Conservation (phyloP, 495 filamentous ascomycete species). For the Cercophora newfieldiana region DNA sequence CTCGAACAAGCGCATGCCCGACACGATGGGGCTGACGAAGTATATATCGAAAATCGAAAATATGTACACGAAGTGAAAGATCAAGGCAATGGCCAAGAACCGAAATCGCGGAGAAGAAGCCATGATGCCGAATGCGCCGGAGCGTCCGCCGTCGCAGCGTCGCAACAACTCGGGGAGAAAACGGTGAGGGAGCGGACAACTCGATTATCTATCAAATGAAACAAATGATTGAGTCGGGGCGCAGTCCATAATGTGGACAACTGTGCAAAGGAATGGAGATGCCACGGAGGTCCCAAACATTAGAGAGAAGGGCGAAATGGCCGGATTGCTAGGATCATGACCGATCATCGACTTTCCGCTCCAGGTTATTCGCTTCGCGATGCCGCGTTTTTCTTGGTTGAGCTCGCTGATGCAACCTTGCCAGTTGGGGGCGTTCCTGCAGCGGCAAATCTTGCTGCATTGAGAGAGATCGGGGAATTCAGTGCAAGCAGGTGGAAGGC, state of each 20-base stretch:
- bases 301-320: not conserved
- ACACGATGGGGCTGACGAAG: constrained; percentile 96
- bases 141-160: constrained; percentile 1
- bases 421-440: constrained; percentile 1
- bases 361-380: not conserved
- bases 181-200: not conserved
- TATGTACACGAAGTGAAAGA: constrained; percentile 94
- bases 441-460: not conserved
- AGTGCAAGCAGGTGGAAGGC: not conserved
- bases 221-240: constrained; percentile 8
- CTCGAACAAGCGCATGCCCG: constrained; percentile 82
- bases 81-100: constrained; percentile 86
- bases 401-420: not conserved
- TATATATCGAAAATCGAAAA: constrained; percentile 99
- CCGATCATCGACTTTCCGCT: not conserved
- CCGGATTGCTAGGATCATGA: not conserved
- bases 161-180: not conserved
- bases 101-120: constrained; percentile 78
- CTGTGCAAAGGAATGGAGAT: not conserved
- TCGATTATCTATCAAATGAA: constrained; percentile 2
- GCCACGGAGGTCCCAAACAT: not conserved
- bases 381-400: constrained; percentile 10
- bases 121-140: constrained; percentile 51
- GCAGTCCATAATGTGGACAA: constrained; percentile 9
- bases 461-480: not conserved